phyloP scores from a whole-genome alignment of 192 early-diverging fungal species.

The Blastocladiella britannica region DNA sequence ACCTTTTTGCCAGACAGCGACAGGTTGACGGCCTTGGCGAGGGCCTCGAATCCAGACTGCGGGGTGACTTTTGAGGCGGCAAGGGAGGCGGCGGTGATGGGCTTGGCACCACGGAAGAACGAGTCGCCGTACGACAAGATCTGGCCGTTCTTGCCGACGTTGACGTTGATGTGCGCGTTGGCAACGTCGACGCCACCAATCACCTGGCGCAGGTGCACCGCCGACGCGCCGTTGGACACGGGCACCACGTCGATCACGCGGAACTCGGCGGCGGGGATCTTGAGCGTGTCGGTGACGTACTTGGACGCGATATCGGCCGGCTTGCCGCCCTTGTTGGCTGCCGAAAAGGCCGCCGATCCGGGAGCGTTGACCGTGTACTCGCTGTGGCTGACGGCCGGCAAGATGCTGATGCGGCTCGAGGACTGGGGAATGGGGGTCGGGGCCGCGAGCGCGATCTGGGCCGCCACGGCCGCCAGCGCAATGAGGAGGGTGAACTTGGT shows the following conservation, averaged over 20 bases:
- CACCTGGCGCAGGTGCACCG: constrained; percentile 61
- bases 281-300: background rate
- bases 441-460: too few relatives aligned
- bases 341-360: too few relatives aligned
- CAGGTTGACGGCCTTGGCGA: background rate
- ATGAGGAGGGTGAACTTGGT: too few relatives aligned
- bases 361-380: too few relatives aligned
- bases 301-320: background rate
- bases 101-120: constrained; percentile 6
- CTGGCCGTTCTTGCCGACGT: constrained; percentile 23
- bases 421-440: too few relatives aligned
- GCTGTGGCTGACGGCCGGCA: too few relatives aligned
- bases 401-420: too few relatives aligned
- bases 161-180: constrained; percentile 71
- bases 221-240: constrained; percentile 41
- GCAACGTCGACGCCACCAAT: constrained; percentile 45
- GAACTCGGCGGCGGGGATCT: background rate
- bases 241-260: background rate
- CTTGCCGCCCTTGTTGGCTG: background rate
- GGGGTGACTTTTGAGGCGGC: background rate
- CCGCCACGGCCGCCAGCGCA: too few relatives aligned
- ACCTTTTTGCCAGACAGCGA: too few relatives aligned
- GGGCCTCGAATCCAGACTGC: background rate
- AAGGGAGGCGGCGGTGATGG: background rate
- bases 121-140: constrained; percentile 12